Conservation (phyloP, 1,139 yeast species). For the Geotrichum fermentans region DNA sequence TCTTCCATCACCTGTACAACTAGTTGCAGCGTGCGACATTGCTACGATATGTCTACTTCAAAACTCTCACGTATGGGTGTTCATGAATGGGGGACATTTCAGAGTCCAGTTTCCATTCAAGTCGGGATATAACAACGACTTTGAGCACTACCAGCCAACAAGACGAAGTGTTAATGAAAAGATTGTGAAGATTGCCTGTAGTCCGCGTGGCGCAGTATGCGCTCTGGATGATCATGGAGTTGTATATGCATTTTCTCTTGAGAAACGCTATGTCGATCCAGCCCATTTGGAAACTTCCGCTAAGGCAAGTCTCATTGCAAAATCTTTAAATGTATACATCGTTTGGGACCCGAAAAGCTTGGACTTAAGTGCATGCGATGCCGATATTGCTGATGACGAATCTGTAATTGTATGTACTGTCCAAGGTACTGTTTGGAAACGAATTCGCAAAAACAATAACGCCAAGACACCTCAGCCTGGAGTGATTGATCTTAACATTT, state of each 20-base stretch:
- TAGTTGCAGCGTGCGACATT: slow-evolving; percentile 62
- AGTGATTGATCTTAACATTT: slow-evolving; percentile 20
- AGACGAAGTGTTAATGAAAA: slow-evolving; percentile 15
- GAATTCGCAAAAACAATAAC: slow-evolving; percentile 32
- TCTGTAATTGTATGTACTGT: slow-evolving; percentile 61
- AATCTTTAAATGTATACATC: slow-evolving; percentile 21
- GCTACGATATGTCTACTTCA: slow-evolving; percentile 64
- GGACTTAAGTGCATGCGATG: slow-evolving; percentile 45
- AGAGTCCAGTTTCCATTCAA: slow-evolving; percentile 25
- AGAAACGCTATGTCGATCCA: slow-evolving; percentile 9
- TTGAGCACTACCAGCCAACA: slow-evolving; percentile 24
- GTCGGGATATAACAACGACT: slow-evolving; percentile 7
- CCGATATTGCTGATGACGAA: slow-evolving; percentile 67
- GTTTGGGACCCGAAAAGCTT: slow-evolving; percentile 38
- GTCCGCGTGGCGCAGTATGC: slow-evolving; percentile 30
- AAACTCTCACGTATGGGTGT: slow-evolving; percentile 59
- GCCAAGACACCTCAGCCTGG: slow-evolving; percentile 17
- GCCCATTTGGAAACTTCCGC: slow-evolving; percentile 1
- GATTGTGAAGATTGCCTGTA: slow-evolving; percentile 27
- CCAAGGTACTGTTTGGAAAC: slow-evolving; percentile 57
- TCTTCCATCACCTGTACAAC: slow-evolving; percentile 37
- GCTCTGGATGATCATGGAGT: slow-evolving; percentile 34
- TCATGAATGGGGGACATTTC: slow-evolving; percentile 52
- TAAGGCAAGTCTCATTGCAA: slow-evolving; percentile 21
- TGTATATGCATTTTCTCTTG: slow-evolving; percentile 31